These are phyloP conservation scores for Senecio squalidus DNA, from an alignment of 140 eudicot species.

Conservation along the genomic window DNA sequence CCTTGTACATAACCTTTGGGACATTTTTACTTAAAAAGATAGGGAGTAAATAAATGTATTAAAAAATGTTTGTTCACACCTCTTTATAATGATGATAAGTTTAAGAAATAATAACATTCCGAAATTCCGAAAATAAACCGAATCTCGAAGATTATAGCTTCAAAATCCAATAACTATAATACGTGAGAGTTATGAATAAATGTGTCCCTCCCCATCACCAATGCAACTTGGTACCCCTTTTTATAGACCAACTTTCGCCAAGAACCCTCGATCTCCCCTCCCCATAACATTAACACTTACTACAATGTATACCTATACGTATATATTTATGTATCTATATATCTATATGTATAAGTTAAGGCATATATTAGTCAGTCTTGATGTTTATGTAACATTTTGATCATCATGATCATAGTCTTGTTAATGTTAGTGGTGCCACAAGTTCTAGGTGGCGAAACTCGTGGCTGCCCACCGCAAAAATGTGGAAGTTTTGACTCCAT, in stretches of 20 bases:
- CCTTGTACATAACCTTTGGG: too few relatives aligned
- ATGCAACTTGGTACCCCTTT: conserved; percentile 45
- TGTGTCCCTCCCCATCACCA: conserved; percentile 39
- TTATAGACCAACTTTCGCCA: conserved; percentile 61
- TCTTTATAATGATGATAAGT: conserved; percentile 10
- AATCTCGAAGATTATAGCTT: conserved; percentile 29
- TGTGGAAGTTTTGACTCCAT: conserved; percentile 48
- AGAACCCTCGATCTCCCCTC: conserved; percentile 17
- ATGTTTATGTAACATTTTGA: not conserved
- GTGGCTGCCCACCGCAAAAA: conserved; percentile 22
- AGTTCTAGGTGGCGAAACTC: not conserved
- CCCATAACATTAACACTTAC: not conserved
- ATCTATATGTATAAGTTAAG: not conserved
- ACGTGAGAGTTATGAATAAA: conserved; percentile 5
- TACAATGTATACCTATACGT: not conserved
- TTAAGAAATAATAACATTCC: conserved; percentile 25
- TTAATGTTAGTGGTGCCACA: conserved; percentile 11
- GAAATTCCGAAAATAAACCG: conserved; percentile 26
- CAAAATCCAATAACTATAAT: conserved; percentile 15
- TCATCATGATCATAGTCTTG: conserved; percentile 8
- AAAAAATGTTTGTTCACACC: conserved; percentile 4
- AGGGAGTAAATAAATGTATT: too few relatives aligned
- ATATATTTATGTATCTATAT: conserved; percentile 1
- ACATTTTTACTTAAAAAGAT: too few relatives aligned
- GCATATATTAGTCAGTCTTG: not conserved